phyloP scores from a whole-genome alignment of 768 basidiomycete genomes.

The Serendipita sp. region DNA sequence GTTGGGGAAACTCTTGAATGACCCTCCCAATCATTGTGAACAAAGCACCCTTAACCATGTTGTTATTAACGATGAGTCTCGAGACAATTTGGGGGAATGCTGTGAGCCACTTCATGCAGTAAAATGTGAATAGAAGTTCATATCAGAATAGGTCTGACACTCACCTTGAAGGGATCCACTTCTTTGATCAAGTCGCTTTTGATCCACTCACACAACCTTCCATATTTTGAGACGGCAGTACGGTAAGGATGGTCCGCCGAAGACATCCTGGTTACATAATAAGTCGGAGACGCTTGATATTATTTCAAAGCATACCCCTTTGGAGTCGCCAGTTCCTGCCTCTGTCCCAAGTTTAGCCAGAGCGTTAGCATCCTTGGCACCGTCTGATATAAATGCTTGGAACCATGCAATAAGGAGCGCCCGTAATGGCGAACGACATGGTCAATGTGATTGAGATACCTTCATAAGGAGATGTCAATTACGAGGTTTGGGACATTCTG shows the following conservation, averaged over 20 bases:
- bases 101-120: constrained; percentile 61
- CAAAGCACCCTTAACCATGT: constrained; percentile 42
- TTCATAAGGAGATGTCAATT: neutral
- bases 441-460: neutral
- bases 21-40: constrained; percentile 52
- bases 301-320: constrained; percentile 4
- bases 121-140: constrained; percentile 6
- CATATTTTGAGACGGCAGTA: constrained; percentile 23
- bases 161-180: constrained; percentile 67
- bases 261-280: constrained; percentile 4
- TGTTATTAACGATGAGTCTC: constrained; percentile 62
- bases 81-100: constrained; percentile 96
- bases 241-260: constrained; percentile 10
- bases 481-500: neutral
- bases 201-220: constrained; percentile 38
- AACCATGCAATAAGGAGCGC: constrained; percentile 60
- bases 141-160: constrained; percentile 5
- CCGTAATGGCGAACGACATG: constrained; percentile 42
- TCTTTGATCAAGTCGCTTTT: constrained; percentile 39
- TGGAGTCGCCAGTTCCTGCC: constrained; percentile 13
- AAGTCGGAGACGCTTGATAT: neutral
- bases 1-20: constrained; percentile 70
- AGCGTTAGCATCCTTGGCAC: constrained; percentile 86
- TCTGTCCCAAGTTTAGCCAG: constrained; percentile 85
- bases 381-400: constrained; percentile 93